phyloP scores from a whole-genome alignment of 2,329 filamentous ascomycete species.

The Graphiopsis chlorocephala region DNA sequence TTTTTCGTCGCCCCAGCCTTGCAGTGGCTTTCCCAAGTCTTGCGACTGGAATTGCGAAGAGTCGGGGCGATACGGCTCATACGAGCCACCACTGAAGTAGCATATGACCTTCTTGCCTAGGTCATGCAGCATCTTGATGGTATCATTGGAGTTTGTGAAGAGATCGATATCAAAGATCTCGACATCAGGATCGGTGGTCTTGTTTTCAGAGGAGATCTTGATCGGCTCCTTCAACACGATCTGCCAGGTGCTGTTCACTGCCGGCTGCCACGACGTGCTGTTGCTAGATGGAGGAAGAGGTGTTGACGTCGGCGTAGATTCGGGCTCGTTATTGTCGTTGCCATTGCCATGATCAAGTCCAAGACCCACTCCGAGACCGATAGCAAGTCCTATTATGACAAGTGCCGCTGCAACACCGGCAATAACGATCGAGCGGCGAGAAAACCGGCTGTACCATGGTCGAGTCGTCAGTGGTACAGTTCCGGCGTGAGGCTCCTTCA shows the following conservation, averaged over 20 bases:
- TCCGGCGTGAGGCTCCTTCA: conserved; percentile 11
- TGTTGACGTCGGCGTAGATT: not conserved
- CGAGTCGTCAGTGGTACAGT: not conserved
- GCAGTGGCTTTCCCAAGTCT: conserved; percentile 58
- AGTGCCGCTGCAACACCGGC: conserved; percentile 12
- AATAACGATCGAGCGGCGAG: conserved; percentile 10
- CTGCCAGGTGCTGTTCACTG: conserved; percentile 57
- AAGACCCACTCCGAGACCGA: conserved; percentile 17
- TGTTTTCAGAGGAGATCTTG: conserved; percentile 32
- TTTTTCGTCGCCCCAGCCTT: conserved; percentile 64
- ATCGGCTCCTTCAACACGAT: conserved; percentile 55
- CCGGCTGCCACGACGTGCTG: conserved; percentile 39
- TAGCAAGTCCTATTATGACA: conserved; percentile 14
- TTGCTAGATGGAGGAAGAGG: conserved; percentile 4
- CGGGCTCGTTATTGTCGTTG: not conserved
- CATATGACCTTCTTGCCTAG: conserved; percentile 64
- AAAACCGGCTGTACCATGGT: conserved; percentile 7
- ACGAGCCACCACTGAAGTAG: conserved; percentile 72
- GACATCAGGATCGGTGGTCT: conserved; percentile 48
- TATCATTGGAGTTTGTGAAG: conserved; percentile 51
- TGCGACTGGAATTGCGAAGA: conserved; percentile 50
- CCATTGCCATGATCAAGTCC: not conserved
- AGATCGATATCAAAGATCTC: conserved; percentile 62
- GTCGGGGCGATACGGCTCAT: conserved; percentile 63
- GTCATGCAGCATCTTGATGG: conserved; percentile 49